A percentile compares a stretch with the other conserved stretches of the same genome.
Evolutionary conservation across 331 rosid genomes (phyloP).

Genomic region (Saraca asoca): DNA sequence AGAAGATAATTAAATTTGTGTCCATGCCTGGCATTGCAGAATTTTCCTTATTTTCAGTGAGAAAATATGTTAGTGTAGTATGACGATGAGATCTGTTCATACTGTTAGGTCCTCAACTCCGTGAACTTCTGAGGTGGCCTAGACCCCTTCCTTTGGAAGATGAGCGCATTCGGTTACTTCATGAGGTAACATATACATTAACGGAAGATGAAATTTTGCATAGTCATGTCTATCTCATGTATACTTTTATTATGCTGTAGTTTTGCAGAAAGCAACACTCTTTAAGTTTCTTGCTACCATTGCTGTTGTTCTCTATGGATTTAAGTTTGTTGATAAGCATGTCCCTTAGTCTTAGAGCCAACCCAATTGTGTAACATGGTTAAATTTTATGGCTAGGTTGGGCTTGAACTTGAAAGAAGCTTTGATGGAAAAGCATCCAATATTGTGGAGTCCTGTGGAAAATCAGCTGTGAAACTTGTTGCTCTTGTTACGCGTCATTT

Average conservation of each 20-base stretch:
- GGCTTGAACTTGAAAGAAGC: conserved; percentile 76
- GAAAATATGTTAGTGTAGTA: conserved; percentile 5
- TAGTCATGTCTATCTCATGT: not conserved
- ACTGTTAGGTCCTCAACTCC: conserved; percentile 71
- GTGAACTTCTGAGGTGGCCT: conserved; percentile 85
- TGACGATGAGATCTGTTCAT: conserved; percentile 31
- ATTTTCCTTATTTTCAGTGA: not conserved
- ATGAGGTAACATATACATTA: conserved; percentile 59
- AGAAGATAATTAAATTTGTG: not conserved
- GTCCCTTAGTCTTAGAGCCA: not conserved
- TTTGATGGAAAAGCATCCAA: conserved; percentile 81
- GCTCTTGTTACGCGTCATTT: conserved; percentile 81
- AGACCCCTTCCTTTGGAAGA: conserved; percentile 97
- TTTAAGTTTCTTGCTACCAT: conserved; percentile 11
- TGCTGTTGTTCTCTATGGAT: not conserved
- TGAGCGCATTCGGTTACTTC: conserved; percentile 87
- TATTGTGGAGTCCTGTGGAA: conserved; percentile 75
- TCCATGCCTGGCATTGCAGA: conserved; percentile 6
- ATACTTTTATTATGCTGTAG: not conserved
- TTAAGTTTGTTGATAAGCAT: conserved; percentile 17
- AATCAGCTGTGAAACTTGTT: conserved; percentile 86
- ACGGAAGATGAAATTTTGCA: conserved; percentile 5
- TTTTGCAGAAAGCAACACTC: not conserved
- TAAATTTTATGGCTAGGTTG: conserved; percentile 60
- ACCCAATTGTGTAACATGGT: conserved; percentile 7